Percentiles rank a stretch among this genome's conserved stretches.
These are phyloP conservation scores for Datisca glomerata DNA, from an alignment of 306 rosid species.

Conservation along the genomic window DNA sequence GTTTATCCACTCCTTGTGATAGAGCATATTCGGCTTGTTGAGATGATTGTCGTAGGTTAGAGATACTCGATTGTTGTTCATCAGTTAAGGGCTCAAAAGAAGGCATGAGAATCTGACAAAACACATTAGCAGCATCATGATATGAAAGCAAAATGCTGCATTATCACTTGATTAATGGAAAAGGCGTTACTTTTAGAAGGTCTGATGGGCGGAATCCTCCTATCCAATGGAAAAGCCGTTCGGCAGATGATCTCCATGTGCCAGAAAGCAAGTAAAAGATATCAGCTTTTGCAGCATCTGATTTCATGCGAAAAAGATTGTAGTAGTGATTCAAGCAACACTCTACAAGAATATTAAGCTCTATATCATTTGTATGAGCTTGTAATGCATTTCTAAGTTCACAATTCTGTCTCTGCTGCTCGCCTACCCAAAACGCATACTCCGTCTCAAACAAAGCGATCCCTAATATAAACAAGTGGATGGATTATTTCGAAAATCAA, in stretches of 20 bases:
- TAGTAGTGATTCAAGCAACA: constrained; percentile 53
- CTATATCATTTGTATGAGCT: constrained; percentile 34
- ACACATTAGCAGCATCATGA: neutral
- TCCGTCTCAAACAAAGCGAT: constrained; percentile 67
- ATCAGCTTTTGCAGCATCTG: constrained; percentile 70
- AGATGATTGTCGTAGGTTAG: constrained; percentile 41
- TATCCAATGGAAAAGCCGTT: constrained; percentile 85
- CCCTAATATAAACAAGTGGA: constrained; percentile 34
- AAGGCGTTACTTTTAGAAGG: constrained; percentile 50
- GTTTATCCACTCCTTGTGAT: constrained; percentile 72
- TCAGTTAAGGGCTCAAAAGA: constrained; percentile 57
- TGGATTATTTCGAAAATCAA: constrained; percentile 6
- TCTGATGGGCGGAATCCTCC: constrained; percentile 99
- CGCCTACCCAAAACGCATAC: constrained; percentile 77
- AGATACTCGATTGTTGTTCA: constrained; percentile 24
- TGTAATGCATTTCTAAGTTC: constrained; percentile 76
- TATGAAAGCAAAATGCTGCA: constrained; percentile 1
- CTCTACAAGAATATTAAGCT: constrained; percentile 53
- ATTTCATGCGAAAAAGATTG: constrained; percentile 59
- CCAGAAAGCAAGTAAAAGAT: constrained; percentile 75
- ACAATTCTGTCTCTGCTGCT: constrained; percentile 41
- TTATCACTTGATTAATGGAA: neutral
- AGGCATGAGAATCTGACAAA: constrained; percentile 41
- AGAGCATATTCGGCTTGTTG: constrained; percentile 93
- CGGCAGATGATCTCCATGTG: constrained; percentile 68